phyloP scores from a whole-genome alignment of 1,284 basidiomycete genomes.

The Mycosarcoma maydis region DNA sequence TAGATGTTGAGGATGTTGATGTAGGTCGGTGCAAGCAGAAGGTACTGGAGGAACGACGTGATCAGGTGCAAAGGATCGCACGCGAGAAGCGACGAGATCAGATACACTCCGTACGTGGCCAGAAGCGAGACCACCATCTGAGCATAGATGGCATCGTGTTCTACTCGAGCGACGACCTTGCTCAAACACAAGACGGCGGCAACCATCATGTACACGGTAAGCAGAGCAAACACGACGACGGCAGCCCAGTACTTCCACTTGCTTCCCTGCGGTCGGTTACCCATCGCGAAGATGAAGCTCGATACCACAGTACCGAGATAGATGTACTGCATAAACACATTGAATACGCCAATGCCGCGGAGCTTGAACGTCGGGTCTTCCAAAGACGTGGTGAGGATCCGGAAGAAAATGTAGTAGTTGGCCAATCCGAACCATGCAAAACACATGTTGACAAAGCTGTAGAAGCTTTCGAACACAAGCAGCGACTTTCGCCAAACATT shows the following conservation, averaged over 20 bases:
- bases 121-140: conserved; percentile 84
- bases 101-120: conserved; percentile 78
- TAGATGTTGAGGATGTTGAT: conserved; percentile 76
- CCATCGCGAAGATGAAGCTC: conserved; percentile 94
- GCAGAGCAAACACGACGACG: conserved; percentile 78
- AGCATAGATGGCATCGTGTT: conserved; percentile 74
- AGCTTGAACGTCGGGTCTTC: conserved; percentile 80
- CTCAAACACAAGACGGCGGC: conserved; percentile 59
- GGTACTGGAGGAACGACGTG: conserved; percentile 92
- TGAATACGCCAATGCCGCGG: conserved; percentile 78
- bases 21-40: conserved; percentile 90
- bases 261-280: conserved; percentile 91
- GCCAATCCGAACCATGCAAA: conserved; percentile 91
- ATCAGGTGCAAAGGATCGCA: conserved; percentile 90
- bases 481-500: conserved; percentile 78
- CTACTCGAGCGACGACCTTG: conserved; percentile 47
- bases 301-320: conserved; percentile 85
- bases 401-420: conserved; percentile 96
- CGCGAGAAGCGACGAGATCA: conserved; percentile 76
- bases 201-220: conserved; percentile 82
- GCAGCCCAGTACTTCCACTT: conserved; percentile 86
- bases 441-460: conserved; percentile 86
- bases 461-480: conserved; percentile 82
- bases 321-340: conserved; percentile 82
- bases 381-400: conserved; percentile 87